Base-by-base conservation (phyloP, 129 eudicot genomes). In the Flaveria trinervia region DNA sequence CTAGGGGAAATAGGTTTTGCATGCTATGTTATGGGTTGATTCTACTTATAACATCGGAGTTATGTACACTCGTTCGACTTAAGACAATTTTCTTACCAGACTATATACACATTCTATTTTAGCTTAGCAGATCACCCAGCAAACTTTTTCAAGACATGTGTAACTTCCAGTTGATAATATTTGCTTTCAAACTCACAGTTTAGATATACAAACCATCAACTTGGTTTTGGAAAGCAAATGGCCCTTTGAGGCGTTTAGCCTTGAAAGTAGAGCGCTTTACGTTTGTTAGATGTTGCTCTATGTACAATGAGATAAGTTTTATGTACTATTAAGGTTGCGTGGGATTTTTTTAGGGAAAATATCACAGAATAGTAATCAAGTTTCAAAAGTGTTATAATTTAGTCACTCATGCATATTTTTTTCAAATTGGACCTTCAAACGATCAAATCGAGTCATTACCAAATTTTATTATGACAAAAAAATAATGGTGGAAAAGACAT, bases 1-100 rank as follows among this genome's bases (percentile, higher is more conserved):
- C 48, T 78, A 70, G 84, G 80, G 77, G 84, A 85, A 61, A 23
- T 66, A 74, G 70, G 78, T 69, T 73, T 46, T 81, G 87, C 70
- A 50, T 57, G 81, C 77, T 60, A 75, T 74, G 81, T 68, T 55
- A 48, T 73, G 61, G 25, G 72, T 44, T 12, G 14, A 74, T 82
- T 74, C 18, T 22, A 46, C 71, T 55, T 54, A 17, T 57, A 81
- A 59, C 83, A 45, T 61, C 59, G 55, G 69, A 65, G 66, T 79
- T 55, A 54, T 80, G 79, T 76, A 88, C 75, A 79, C 71, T 85
- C 36, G 49, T 70, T 22, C 9, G 61, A 70, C 76, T 28, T 5
- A 5, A 71, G 60, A 79, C 59, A 55, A 26, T 45, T 68, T 10
- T 80, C 71, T 64, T 76, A 68, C 68, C 54, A 71, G 50, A 71